Evolutionary conservation across 768 basidiomycete species (phyloP), one percentile per base, ranked within the genome.

Genomic region (Psilocybe subaeruginosa): DNA sequence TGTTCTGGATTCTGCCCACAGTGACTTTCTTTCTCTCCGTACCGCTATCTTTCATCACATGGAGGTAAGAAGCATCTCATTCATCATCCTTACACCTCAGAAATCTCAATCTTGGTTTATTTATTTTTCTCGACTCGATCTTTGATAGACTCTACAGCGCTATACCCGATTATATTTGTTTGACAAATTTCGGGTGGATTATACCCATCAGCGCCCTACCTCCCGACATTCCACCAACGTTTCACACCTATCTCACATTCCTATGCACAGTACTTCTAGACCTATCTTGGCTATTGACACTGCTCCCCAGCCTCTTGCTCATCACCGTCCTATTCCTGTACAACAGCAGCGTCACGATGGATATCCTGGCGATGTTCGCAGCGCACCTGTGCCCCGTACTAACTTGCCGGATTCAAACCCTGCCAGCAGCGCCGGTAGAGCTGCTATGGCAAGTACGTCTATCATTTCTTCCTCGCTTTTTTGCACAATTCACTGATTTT

Each of bases 11-110:
- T 81, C 84, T 17, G 82, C 74, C 41, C 93, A 96, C 68, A 89
- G 87, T 69, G 95, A 97, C 74, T 95, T 96, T 73, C 68, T 88
- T 35, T 74, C 85, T 41, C 83, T 97, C 59, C 86, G 92, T 59
- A 82, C 83, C 31, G 92, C 91, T 51, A 85, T 97, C 64, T 89
- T 95, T 70, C 91, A 92, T 70, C 91, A 93, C 73, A 91, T 95
- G 89, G 86, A 91, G 84, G 93, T 94, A 78, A 72, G 83, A 54
- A 37, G 58, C 59, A 5, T 47, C 41, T 4, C 12, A 49, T 23
- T 43, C 41, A 35, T 16, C 51, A 23, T 39, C 16, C n/a, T n/a
- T 45, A 29, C 39, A 50, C 49, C 23, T 41, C 51, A 45, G 47
- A 50, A 55, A 33, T 33, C 58, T 19, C 48, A 35, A 50, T 37